These are phyloP conservation scores for Eucalyptus pauciflora DNA, from an alignment of 345 rosid species.

Conservation along the genomic window DNA sequence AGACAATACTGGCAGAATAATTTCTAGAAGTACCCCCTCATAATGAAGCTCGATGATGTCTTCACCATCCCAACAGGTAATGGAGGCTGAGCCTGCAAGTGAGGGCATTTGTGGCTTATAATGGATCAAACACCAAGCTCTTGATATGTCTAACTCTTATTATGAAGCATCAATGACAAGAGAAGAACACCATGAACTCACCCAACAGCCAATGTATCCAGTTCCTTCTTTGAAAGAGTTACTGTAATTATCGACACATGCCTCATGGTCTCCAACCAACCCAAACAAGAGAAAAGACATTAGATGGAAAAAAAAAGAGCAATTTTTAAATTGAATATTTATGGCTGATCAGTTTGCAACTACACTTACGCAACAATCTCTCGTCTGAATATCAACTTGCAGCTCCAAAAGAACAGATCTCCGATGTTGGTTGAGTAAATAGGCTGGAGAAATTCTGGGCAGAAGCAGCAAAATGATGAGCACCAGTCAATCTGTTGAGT, in stretches of 20 bases:
- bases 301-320: neutral
- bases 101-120: neutral
- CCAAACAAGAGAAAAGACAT: neutral
- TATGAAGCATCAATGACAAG: neutral
- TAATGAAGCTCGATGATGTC: conserved; percentile 27
- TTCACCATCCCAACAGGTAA: conserved; percentile 48
- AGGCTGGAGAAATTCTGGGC: neutral
- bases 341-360: neutral
- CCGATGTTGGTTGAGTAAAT: neutral
- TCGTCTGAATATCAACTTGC: neutral
- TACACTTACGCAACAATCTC: conserved; percentile 44
- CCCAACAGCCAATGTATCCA: conserved; percentile 61
- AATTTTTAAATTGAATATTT: neutral
- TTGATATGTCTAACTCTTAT: neutral
- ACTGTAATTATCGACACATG: conserved; percentile 90
- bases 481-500: neutral
- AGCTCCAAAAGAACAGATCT: neutral
- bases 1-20: neutral
- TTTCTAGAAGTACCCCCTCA: conserved; percentile 28
- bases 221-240: conserved; percentile 64
- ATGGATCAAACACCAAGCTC: neutral
- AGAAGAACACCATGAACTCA: conserved; percentile 12
- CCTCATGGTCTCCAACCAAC: conserved; percentile 83
- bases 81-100: conserved; percentile 50
- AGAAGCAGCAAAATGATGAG: neutral